Base-by-base conservation (phyloP, 768 basidiomycete genomes). In the Paxillus rubicundulus region DNA sequence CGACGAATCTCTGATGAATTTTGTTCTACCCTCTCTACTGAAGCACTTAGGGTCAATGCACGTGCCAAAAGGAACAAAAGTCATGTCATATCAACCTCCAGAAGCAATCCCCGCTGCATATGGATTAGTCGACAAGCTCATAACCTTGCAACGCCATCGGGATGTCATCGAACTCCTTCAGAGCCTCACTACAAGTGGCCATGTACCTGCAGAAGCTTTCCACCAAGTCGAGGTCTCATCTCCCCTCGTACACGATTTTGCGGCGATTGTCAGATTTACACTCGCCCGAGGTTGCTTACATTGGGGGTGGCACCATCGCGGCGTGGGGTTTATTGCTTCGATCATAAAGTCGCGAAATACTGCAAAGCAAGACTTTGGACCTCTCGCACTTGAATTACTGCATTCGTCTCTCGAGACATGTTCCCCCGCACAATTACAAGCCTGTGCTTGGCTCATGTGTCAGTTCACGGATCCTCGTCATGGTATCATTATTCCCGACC, bases 281-380 rank as follows among this genome's bases (percentile, higher is more conserved):
- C 62, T 85, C 32, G 72, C 80, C 9, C 75, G 76, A 41, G 73
- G 84, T 7, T 78, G 80, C 55, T 59, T 82, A 36, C 71, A 78
- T 55, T 85, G 81, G 79, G 70, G 76, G 38, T 85, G 80, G 81
- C 68, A 71, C 45, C 49, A 60, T 24, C 69, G 74, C 36, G 81
- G 80, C 2, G 61, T 73, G 12, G 59, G 50, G 8, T 65, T 83
- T 28, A 61, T 83, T 40, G 61, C 60, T 3, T 56, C 63, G 6
- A 62, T 64, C 49, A 55, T 70, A 48, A 49, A 61, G 40, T 61
- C 60, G 20, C 60, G 56, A 51, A 56, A 63, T 50, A 54, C 59
- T 4, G 50, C 61, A 39, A 62, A 56, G 42, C 52, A 52, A 13
- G 56, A 59, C 24, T 27, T 75, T 36, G 60, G 68, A 40, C 63